Evolutionary conservation across 352 stramenopile genomes (phyloP).

Genomic region (Phytophthora europaea): DNA sequence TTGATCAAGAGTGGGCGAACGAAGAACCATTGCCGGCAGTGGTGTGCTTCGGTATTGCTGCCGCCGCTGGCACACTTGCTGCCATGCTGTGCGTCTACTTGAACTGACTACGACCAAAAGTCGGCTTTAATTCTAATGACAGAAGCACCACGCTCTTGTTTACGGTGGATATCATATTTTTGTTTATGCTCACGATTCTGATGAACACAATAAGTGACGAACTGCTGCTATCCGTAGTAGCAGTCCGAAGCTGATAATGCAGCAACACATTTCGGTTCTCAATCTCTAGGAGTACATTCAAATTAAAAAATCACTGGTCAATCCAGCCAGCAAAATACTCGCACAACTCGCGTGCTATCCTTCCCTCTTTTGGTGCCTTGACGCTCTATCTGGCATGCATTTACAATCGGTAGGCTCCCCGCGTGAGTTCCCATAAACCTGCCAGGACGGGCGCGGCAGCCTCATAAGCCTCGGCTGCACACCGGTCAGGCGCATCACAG

Average conservation of each 20-base stretch:
- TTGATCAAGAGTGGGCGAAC: slow-evolving; percentile 26
- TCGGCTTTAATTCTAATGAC: neutral
- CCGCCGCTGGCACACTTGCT: slow-evolving; percentile 63
- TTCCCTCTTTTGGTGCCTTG: slow-evolving; percentile 11
- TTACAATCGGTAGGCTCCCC: slow-evolving; percentile 68
- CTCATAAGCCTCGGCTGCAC: slow-evolving; percentile 53
- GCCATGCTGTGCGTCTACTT: slow-evolving; percentile 74
- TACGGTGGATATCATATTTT: neutral
- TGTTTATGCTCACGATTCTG: neutral
- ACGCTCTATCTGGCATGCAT: slow-evolving; percentile 36
- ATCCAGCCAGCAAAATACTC: slow-evolving; percentile 36
- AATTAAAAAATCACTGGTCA: slow-evolving; percentile 34
- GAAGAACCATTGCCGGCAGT: slow-evolving; percentile 50
- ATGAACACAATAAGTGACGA: neutral
- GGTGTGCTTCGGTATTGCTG: slow-evolving; percentile 64
- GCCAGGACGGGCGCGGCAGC: slow-evolving; percentile 39
- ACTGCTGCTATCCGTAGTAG: no score
- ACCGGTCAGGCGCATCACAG: slow-evolving; percentile 76
- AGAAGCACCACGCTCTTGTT: neutral
- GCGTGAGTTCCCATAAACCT: slow-evolving; percentile 43
- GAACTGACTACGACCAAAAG: slow-evolving; percentile 33
- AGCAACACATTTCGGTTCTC: neutral
- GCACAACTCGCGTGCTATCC: slow-evolving; percentile 19
- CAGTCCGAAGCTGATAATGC: no score
- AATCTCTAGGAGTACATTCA: slow-evolving; percentile 34